Evolutionary conservation across 306 rosid genomes (phyloP), one percentile per base, ranked within the genome.

Genomic region (Cajanus cajan): DNA sequence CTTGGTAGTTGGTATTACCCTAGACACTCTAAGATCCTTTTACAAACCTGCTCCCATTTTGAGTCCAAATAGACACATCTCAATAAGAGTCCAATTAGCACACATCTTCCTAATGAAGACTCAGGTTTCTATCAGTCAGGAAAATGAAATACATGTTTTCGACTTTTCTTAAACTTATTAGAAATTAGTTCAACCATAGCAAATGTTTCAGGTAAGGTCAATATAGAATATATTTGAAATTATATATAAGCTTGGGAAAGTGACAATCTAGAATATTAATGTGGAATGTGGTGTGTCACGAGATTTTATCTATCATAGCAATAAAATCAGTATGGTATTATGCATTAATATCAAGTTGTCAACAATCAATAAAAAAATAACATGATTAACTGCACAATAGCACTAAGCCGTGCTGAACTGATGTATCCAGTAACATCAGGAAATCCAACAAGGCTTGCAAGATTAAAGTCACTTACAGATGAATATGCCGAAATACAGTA

Each of bases 401-500:
- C 44, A 6, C 68, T n/a, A 31, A 58, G 74, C 31, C 34, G 52
- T 14, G 12, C 12, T 7, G 47, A 0, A 41, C 14, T 40, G 10
- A 8, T 7, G 59, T 43, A 52, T 40, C 22, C 41, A 36, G 33
- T 62, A 37, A 69, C 4, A 25, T 50, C 39, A 68, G 33, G 83
- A 63, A 80, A 74, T 52, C 45, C 78, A 68, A 34, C 67, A 59
- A 22, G 68, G 48, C 28, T 79, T 15, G 28, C 36, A 33, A 79
- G 68, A 87, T 81, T 43, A 62, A 66, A 78, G 67, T 43, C 52
- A 85, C 99, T 93, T 89, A 95, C 99, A 47, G 96, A 86, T 52
- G 98, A 89, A 62, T 93, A 91, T 70, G 93, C 97, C 0, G 99
- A 95, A 74, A 95, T 95, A 79, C 96, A 95, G 78, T 91, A 91